Base-by-base conservation (phyloP, 2,329 filamentous ascomycete genomes). In the Blastomyces gilchristii region DNA sequence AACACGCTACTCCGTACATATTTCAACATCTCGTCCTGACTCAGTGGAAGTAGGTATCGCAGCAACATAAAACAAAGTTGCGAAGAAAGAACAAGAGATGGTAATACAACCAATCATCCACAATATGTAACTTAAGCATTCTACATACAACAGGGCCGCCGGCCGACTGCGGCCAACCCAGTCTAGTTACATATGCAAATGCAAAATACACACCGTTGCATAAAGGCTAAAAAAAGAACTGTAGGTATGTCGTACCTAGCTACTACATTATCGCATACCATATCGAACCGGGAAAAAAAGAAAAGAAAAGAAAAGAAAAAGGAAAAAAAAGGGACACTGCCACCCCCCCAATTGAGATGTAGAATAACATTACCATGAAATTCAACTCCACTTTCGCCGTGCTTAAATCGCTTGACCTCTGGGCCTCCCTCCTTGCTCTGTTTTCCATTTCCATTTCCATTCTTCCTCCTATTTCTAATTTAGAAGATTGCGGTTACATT, bases 401-500 rank as follows among this genome's bases (percentile, higher is more conserved):
- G 41, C 22, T 39, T 41, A 22, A 25, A 39, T 8, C n/a, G 41
- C 18, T 41, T 16, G n/a, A 41, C n/a, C 37, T 57, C 34, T 31
- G 28, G 4, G 4, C 34, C 8, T 7, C 34, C 34, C 7, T 1
- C n/a, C 16, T n/a, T 52, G 9, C 34, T 22, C 37, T 41, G 11
- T 25, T 22, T 22, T 22, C n/a, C n/a, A 22, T 41, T 49, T 28
- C 59, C 22, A 43, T 43, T 61, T 7, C 34, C 18, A n/a, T 14
- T 3, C 16, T 45, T 34, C 34, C n/a, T 60, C 49, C 22, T 50
- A 28, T 28, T 41, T 5, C 28, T 34, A 8, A n/a, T 37, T 66
- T 63, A 72, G 58, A 72, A 73, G 57, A 72, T 71, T 3, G 70
- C 71, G 2, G 68, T 71, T 11, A 66, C 70, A 62, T 73, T 73